Base-by-base conservation (phyloP, 768 basidiomycete genomes). In the Boletus sp. region DNA sequence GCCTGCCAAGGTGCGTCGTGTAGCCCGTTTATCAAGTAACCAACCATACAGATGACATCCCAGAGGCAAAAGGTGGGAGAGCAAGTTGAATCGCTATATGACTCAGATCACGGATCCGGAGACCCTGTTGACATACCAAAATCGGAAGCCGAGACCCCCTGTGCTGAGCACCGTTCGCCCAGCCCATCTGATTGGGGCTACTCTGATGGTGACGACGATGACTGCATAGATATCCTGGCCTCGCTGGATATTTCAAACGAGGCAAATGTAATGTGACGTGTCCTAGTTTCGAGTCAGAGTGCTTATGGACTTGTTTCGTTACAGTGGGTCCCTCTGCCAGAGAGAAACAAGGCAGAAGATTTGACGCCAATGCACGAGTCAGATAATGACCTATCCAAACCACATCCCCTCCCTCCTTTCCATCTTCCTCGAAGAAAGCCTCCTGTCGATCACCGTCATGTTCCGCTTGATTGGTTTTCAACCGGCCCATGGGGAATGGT, bases 211-310 rank as follows among this genome's bases (percentile, higher is more conserved):
- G 63, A 67, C 7, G 71, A 71, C 39, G 66, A 70, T 1, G 65
- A 64, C 36, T 68, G 41, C 29, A 51, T 60, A 28, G 28, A 69
- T 44, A 50, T 65, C 24, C 32, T 72, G 18, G 58, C 71, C 18
- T 63, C 65, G n/a, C 61, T 72, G 39, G 57, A 72, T n/a, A 65
- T 72, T 20, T 63, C 71, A 45, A 71, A 72, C 36, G 71, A 72
- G 10, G 44, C 53, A 40, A 65, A 73, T 46, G 71, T 72, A 67
- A 49, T 29, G 56, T 39, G 17, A 18, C 45, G 6, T 41, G 12
- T 20, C 30, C 5, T 39, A 9, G 5, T 20, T 28, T 51, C 8
- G 11, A 35, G 14, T 51, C 10, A 29, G 18, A 20, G 6, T 20
- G 7, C 56, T 67, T 55, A 66, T 29, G 1, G n/a, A 4, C 17